These are phyloP conservation scores for Sordariomycetes sp. DNA, from an alignment of 2,329 filamentous ascomycete genomes.

Conservation along the genomic window DNA sequence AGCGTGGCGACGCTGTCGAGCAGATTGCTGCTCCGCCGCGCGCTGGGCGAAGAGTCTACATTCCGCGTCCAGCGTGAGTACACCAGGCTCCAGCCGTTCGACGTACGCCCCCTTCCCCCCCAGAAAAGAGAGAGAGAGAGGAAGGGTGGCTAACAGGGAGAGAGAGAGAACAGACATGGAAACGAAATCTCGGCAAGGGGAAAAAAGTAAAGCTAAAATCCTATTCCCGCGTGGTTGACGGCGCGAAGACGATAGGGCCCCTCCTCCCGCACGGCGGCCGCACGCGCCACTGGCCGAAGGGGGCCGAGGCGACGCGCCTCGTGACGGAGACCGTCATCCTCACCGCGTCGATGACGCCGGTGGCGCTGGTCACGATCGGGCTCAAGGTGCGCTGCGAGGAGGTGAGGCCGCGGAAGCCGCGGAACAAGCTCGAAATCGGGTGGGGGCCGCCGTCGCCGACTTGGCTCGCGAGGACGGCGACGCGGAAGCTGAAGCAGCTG, in stretches of 20 bases:
- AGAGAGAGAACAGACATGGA: no score
- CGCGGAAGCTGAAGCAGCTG: constrained; percentile 45
- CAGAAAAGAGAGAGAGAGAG: no score
- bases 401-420: neutral
- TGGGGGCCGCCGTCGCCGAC: constrained; percentile 45
- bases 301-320: neutral
- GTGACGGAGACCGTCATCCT: neutral
- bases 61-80: no score
- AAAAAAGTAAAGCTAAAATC: no score
- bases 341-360: constrained; percentile 2
- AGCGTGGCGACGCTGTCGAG: neutral
- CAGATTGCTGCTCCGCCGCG: no score
- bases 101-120: no score
- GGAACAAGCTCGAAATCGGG: constrained; percentile 31
- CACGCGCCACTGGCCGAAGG: neutral
- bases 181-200: no score
- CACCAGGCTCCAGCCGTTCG: no score
- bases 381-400: neutral
- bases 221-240: no score
- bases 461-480: constrained; percentile 48
- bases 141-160: no score
- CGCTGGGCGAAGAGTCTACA: no score
- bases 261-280: neutral
- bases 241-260: neutral
- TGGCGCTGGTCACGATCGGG: constrained; percentile 4